Base-by-base conservation (phyloP, 1,139 yeast species). In the Saccharomyces pastorianus region DNA sequence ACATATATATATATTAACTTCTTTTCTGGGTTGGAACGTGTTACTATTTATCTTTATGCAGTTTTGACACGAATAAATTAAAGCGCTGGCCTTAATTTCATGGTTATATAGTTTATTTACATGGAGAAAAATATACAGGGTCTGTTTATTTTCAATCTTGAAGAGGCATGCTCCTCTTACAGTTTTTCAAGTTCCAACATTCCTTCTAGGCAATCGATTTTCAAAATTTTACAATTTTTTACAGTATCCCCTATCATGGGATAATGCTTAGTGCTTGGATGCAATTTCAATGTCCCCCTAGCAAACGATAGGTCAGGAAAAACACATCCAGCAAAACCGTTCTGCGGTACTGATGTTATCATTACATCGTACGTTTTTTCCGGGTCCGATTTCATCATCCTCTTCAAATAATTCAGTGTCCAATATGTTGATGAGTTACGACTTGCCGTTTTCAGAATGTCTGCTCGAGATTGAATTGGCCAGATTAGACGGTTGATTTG, bases 201-300 rank as follows among this genome's bases (percentile, higher is more conserved):
- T 14, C 76, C 76, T 28, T 72, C 77, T 25, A 76, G 59, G 41
- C 75, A 65, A 56, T 76, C 78, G 9, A 77, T 64, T 50, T 69
- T 74, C 17, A 67, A 67, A n/a, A 77, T 69, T 23, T 58, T 61
- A 27, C 78, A 76, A 50, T 67, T 66, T 14, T 65, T 66, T 5
- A 76, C 61, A 0, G 66, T 55, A 48, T 76, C 77, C 3, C 82
- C 81, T 42, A 77, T 72, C 13, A 60, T 63, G 52, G 68, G 76
- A 49, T 59, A 64, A 44, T 53, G 59, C 46, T 53, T 59, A 13
- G 58, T 53, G 9, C 54, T 55, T 44, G 53, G 53, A 13, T 61
- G 67, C 53, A 59, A 56, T 31, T 58, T 62, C 26, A 66, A 58
- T 44, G 51, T 64, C 56, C 69, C 66, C 49, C 54, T 64, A 3